These are phyloP conservation scores for Kuraishia borneana DNA, from an alignment of 805 yeast species.

Conservation along the genomic window DNA sequence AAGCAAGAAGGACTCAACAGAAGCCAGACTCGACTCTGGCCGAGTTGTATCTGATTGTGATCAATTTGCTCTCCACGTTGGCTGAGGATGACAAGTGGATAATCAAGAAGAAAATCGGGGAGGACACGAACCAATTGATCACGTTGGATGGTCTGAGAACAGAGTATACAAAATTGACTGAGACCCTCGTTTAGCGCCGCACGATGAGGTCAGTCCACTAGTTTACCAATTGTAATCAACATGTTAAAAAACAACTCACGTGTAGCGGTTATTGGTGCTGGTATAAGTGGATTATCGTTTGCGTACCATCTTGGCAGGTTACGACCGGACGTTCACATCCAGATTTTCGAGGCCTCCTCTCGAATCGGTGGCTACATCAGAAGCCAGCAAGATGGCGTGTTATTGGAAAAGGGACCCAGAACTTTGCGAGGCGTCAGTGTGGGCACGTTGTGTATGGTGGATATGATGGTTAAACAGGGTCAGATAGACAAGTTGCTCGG, in stretches of 20 bases:
- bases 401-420: constrained; percentile 82
- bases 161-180: neutral
- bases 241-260: neutral
- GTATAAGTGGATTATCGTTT: constrained; percentile 75
- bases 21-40: constrained; percentile 11
- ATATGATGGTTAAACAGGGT: constrained; percentile 40
- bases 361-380: constrained; percentile 76
- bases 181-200: no score
- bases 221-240: neutral
- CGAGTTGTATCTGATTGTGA: constrained; percentile 26
- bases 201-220: no score
- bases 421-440: constrained; percentile 76
- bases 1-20: constrained; percentile 2
- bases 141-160: neutral
- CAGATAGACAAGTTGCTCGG: constrained; percentile 41
- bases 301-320: constrained; percentile 55
- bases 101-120: neutral
- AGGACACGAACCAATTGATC: neutral
- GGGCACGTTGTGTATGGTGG: constrained; percentile 64
- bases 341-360: constrained; percentile 43
- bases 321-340: constrained; percentile 68
- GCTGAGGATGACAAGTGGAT: constrained; percentile 27
- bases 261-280: constrained; percentile 78
- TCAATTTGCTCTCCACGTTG: constrained; percentile 26
- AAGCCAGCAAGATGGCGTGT: constrained; percentile 26